phyloP scores from a whole-genome alignment of 305 asterid species.

The Solanum hybrid region DNA sequence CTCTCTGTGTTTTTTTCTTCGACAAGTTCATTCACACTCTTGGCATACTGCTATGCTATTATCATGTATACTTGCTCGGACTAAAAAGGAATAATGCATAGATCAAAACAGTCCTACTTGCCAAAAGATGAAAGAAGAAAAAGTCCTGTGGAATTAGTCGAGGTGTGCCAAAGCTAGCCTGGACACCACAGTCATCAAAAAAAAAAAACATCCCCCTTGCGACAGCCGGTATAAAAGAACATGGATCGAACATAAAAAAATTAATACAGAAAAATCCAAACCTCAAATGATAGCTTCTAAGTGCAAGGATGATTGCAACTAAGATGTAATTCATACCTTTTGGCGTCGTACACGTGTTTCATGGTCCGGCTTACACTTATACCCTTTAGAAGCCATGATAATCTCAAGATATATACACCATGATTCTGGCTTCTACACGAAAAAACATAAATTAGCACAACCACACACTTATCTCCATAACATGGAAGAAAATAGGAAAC shows the following conservation, averaged over 20 bases:
- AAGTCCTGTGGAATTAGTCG: background rate
- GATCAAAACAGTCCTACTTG: background rate
- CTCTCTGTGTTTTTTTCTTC: background rate
- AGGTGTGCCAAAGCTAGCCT: background rate
- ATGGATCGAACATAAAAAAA: background rate
- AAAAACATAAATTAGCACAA: background rate
- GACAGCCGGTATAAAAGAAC: background rate
- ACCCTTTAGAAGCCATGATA: conserved; percentile 98
- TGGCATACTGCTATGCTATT: background rate
- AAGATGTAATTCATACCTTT: conserved; percentile 42
- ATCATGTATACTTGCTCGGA: background rate
- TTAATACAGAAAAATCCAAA: background rate
- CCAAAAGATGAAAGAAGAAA: background rate
- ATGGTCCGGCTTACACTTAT: conserved; percentile 87
- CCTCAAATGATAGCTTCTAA: background rate
- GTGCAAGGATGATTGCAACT: background rate
- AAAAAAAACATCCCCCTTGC: background rate
- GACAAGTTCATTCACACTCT: background rate
- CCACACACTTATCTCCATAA: background rate
- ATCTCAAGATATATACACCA: conserved; percentile 38
- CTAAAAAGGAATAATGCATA: background rate
- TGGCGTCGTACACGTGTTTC: conserved; percentile 85
- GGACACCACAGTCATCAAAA: background rate
- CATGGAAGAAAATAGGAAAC: background rate
- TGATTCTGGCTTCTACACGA: conserved; percentile 26